phyloP scores from a whole-genome alignment of 495 filamentous ascomycete species.

The Aspergillus heteromorphus region DNA sequence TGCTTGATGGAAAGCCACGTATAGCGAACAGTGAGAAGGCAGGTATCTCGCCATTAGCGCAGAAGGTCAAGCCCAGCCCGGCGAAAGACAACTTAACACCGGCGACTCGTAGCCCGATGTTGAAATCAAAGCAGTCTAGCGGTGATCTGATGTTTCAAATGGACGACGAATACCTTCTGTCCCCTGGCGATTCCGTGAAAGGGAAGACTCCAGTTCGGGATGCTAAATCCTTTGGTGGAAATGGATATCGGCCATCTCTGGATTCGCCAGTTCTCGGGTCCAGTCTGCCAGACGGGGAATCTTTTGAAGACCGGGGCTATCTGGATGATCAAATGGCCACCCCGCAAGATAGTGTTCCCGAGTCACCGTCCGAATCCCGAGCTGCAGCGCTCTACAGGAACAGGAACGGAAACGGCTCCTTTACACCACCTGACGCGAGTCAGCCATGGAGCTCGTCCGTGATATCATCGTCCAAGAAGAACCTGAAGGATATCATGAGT shows the following conservation, averaged over 20 bases:
- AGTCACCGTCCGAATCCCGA: slow-evolving; percentile 29
- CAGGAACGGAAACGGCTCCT: slow-evolving; percentile 15
- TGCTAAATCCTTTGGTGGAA: slow-evolving; percentile 4
- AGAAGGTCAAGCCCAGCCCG: slow-evolving; percentile 46
- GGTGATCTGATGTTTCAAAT: slow-evolving; percentile 90
- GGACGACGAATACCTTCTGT: slow-evolving; percentile 65
- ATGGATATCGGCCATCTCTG: slow-evolving; percentile 19
- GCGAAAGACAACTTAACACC: slow-evolving; percentile 42
- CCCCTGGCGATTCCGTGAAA: slow-evolving; percentile 22
- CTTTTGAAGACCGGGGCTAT: slow-evolving; percentile 26
- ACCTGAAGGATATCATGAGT: slow-evolving; percentile 78
- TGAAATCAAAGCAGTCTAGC: slow-evolving; percentile 59
- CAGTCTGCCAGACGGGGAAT: slow-evolving; percentile 26
- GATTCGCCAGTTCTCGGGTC: slow-evolving; percentile 26
- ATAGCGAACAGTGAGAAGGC: slow-evolving; percentile 46
- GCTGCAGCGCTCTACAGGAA: slow-evolving; percentile 19
- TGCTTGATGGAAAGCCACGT: slow-evolving; percentile 38
- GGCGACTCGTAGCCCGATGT: slow-evolving; percentile 43
- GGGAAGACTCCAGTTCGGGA: slow-evolving; percentile 30
- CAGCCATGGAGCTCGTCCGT: slow-evolving; percentile 58
- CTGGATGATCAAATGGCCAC: slow-evolving; percentile 35
- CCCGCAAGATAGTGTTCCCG: slow-evolving; percentile 13
- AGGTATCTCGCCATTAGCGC: slow-evolving; percentile 46
- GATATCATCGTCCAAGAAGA: slow-evolving; percentile 58
- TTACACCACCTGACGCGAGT: slow-evolving; percentile 8